A percentile compares a stretch with the other conserved stretches of the same genome.
phyloP scores from a whole-genome alignment of 768 basidiomycete genomes.

The Tremella mesenterica region DNA sequence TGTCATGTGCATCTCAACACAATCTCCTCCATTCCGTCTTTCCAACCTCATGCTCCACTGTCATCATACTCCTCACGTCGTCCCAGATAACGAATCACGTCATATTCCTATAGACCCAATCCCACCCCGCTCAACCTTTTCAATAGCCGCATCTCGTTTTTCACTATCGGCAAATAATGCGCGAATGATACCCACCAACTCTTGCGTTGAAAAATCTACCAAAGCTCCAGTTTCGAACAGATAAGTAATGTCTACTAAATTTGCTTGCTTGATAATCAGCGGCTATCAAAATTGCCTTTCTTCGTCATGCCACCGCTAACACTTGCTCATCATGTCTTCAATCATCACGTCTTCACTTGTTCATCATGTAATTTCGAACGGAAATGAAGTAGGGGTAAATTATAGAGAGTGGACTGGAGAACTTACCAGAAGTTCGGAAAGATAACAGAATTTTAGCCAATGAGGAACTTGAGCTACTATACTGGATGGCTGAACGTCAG shows the following conservation, averaged over 20 bases:
- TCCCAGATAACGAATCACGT: neutral
- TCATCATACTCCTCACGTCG: neutral
- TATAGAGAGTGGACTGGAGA: no score
- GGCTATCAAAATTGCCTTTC: no score
- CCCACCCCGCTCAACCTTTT: conserved; percentile 38
- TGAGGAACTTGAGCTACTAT: conserved; percentile 78
- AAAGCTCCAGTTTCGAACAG: conserved; percentile 83
- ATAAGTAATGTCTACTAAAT: conserved; percentile 82
- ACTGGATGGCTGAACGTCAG: conserved; percentile 53
- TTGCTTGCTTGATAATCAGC: conserved; percentile 62
- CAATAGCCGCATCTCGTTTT: conserved; percentile 69
- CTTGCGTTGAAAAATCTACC: conserved; percentile 78
- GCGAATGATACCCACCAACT: conserved; percentile 68
- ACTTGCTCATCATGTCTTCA: conserved; percentile 6
- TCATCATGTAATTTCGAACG: no score
- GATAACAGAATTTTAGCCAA: conserved; percentile 91
- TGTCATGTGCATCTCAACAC: neutral
- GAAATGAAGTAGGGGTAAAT: no score
- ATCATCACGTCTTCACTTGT: no score
- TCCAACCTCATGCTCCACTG: neutral
- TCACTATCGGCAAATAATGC: conserved; percentile 84
- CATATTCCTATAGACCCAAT: neutral
- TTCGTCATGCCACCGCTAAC: no score
- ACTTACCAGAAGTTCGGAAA: conserved; percentile 80
- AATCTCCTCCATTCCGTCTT: neutral